These are phyloP conservation scores for Kodamaea neixiangensis DNA, from an alignment of 805 yeast species.

Conservation along the genomic window DNA sequence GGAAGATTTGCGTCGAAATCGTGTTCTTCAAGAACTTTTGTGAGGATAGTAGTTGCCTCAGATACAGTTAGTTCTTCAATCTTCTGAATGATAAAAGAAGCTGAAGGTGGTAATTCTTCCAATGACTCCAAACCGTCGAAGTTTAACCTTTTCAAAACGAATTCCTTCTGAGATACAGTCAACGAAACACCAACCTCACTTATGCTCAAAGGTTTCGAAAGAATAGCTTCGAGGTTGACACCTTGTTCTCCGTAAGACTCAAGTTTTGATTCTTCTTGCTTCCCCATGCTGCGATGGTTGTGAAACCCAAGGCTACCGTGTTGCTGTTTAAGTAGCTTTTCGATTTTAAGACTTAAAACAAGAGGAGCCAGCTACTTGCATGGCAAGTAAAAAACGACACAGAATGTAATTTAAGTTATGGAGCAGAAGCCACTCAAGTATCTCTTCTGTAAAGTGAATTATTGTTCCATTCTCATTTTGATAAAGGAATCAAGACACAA, in stretches of 20 bases:
- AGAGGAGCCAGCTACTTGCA: no score
- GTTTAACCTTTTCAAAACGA: slow-evolving; percentile 29
- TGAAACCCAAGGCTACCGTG: no score
- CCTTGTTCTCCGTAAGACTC: slow-evolving; percentile 14
- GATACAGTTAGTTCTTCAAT: slow-evolving; percentile 32
- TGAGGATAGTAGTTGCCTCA: slow-evolving; percentile 43
- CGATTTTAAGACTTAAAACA: no score
- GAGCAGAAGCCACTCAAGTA: no score
- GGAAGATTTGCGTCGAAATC: slow-evolving; percentile 51
- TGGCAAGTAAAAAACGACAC: no score
- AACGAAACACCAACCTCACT: slow-evolving; percentile 26
- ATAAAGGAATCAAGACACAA: no score
- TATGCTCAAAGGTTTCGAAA: slow-evolving; percentile 23
- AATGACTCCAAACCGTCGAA: slow-evolving; percentile 25
- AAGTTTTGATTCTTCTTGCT: neutral
- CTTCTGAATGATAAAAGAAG: slow-evolving; percentile 29
- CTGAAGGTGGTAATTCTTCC: slow-evolving; percentile 34
- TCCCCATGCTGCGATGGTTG: neutral
- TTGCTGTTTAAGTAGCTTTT: no score
- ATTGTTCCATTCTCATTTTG: no score
- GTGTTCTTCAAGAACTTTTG: slow-evolving; percentile 41
- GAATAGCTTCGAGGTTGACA: slow-evolving; percentile 19
- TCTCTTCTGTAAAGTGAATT: no score
- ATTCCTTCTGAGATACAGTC: slow-evolving; percentile 28
- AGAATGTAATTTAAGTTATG: no score